A percentile compares a stretch with the other conserved stretches of the same genome.
phyloP scores from a whole-genome alignment of 352 stramenopile genomes.

The Phytopythium chamaehyphon region DNA sequence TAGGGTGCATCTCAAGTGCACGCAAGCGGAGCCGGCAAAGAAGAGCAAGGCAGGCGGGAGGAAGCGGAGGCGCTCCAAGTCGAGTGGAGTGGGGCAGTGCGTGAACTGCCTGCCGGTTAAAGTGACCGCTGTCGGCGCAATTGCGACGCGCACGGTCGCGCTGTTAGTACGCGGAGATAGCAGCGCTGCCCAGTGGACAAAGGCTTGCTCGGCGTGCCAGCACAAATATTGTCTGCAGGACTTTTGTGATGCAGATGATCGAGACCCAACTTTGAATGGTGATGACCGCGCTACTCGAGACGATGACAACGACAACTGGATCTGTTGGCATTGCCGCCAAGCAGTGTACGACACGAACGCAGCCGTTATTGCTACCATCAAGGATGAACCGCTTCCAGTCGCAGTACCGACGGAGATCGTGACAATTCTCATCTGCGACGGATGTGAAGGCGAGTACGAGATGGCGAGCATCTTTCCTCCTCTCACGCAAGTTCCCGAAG shows the following conservation, averaged over 20 bases:
- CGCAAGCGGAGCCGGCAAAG: constrained; percentile 5
- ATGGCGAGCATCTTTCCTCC: constrained; percentile 40
- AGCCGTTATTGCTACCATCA: background rate
- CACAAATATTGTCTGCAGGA: constrained; percentile 36
- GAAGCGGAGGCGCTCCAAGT: constrained; percentile 20
- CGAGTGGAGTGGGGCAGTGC: background rate
- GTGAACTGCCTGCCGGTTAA: constrained; percentile 13
- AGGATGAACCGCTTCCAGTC: background rate
- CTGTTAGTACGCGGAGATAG: constrained; percentile 22
- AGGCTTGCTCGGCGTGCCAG: constrained; percentile 24
- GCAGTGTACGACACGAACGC: background rate
- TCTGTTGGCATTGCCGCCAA: constrained; percentile 21
- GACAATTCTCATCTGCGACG: constrained; percentile 57
- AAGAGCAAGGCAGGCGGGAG: constrained; percentile 9
- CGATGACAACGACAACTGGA: constrained; percentile 24
- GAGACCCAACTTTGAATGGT: constrained; percentile 22
- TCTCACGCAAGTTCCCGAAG: constrained; percentile 32
- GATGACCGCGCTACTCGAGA: constrained; percentile 20
- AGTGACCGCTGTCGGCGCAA: background rate
- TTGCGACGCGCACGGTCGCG: constrained; percentile 30
- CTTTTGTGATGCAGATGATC: constrained; percentile 26
- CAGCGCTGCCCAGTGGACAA: constrained; percentile 22
- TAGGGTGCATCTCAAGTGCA: constrained; percentile 30
- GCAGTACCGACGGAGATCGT: constrained; percentile 11
- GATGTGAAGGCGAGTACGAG: constrained; percentile 64